Percentiles rank a stretch among this genome's conserved stretches.
phyloP scores from a whole-genome alignment of 176 grass and related monocot species.

The Avena atlantica region DNA sequence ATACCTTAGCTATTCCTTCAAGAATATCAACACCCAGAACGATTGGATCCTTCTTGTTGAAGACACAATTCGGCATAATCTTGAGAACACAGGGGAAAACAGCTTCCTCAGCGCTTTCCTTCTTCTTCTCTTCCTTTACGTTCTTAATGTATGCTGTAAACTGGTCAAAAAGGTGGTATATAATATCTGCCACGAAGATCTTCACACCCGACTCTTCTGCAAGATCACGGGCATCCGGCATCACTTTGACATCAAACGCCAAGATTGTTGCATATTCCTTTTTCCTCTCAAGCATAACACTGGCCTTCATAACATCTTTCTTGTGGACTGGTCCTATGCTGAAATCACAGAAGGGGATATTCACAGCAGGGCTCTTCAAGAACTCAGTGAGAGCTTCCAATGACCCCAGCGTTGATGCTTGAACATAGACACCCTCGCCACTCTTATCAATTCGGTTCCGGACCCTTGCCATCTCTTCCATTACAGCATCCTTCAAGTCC shows the following conservation, averaged over 20 bases:
- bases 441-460: slow-evolving; percentile 81
- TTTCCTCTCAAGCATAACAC: slow-evolving; percentile 95
- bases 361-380: slow-evolving; percentile 81
- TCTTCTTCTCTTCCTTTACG: slow-evolving; percentile 86
- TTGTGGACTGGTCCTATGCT: slow-evolving; percentile 96
- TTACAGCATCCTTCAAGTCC: slow-evolving; percentile 68
- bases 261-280: slow-evolving; percentile 96
- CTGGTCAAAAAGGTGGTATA: slow-evolving; percentile 94
- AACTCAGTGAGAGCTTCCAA: slow-evolving; percentile 88
- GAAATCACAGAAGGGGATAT: slow-evolving; percentile 92
- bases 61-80: slow-evolving; percentile 90
- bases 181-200: slow-evolving; percentile 94
- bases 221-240: slow-evolving; percentile 83
- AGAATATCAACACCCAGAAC: slow-evolving; percentile 94
- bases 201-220: slow-evolving; percentile 83
- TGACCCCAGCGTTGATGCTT: slow-evolving; percentile 90
- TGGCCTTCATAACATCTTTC: slow-evolving; percentile 98
- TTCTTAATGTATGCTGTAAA: slow-evolving; percentile 93
- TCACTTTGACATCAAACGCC: slow-evolving; percentile 99
- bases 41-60: slow-evolving; percentile 94
- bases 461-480: slow-evolving; percentile 89
- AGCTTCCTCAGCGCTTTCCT: slow-evolving; percentile 81
- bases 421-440: slow-evolving; percentile 93
- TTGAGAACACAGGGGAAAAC: slow-evolving; percentile 90
- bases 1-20: slow-evolving; percentile 88